Conservation (phyloP, 2,329 filamentous ascomycete species). For the Arthroderma sp. region DNA sequence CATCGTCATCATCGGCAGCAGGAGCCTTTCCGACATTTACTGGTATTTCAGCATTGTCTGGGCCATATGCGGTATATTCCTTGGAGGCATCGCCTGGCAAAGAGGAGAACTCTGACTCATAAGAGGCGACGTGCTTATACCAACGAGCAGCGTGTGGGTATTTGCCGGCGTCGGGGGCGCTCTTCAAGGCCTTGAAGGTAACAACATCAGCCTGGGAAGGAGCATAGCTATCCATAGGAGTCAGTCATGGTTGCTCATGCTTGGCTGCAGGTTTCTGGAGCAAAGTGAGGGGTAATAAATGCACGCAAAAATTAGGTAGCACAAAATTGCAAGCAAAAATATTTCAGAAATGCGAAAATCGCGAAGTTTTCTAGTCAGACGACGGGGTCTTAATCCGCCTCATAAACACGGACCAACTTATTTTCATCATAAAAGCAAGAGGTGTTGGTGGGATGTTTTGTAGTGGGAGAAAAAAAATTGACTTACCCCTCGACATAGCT, state of each 20-base stretch:
- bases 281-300: slow-evolving; percentile 10
- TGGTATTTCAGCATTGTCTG: slow-evolving; percentile 62
- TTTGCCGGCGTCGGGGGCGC: slow-evolving; percentile 65
- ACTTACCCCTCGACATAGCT: slow-evolving; percentile 77
- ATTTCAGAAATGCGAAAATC: slow-evolving; percentile 60
- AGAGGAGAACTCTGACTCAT: slow-evolving; percentile 80
- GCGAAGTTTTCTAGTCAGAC: slow-evolving; percentile 62
- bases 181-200: slow-evolving; percentile 78
- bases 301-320: slow-evolving; percentile 10
- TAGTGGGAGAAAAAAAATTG: not conserved
- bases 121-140: slow-evolving; percentile 97
- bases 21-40: slow-evolving; percentile 78
- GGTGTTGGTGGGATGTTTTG: slow-evolving; percentile 10
- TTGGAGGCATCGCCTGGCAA: slow-evolving; percentile 85
- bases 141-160: slow-evolving; percentile 91
- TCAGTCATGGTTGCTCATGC: not conserved
- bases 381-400: slow-evolving; percentile 85
- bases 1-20: slow-evolving; percentile 53
- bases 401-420: slow-evolving; percentile 88
- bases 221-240: slow-evolving; percentile 35
- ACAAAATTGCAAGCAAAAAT: no score
- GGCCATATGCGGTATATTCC: slow-evolving; percentile 80
- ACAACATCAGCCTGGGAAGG: slow-evolving; percentile 93
- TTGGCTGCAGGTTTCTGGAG: slow-evolving; percentile 4
- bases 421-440: slow-evolving; percentile 55